Evolutionary conservation across 768 basidiomycete species (phyloP).

Genomic region (Xerocomus brunneocitrinus): DNA sequence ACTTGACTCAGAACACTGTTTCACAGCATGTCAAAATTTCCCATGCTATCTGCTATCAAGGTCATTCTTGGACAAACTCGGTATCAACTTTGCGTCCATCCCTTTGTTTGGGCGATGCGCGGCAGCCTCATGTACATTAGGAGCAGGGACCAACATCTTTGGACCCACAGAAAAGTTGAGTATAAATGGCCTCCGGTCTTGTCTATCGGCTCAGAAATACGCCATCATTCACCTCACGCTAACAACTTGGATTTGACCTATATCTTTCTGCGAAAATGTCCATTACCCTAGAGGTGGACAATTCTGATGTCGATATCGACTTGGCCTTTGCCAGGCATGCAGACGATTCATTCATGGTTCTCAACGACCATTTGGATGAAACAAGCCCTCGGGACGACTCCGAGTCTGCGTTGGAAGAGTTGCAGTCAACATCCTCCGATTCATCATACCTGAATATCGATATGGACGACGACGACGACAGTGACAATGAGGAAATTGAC

Average conservation of each 20-base stretch:
- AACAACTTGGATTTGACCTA: background rate
- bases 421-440: slow-evolving; percentile 16
- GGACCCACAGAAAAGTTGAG: slow-evolving; percentile 14
- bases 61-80: slow-evolving; percentile 14
- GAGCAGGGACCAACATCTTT: background rate
- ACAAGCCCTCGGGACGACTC: background rate
- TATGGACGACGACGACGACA: slow-evolving; percentile 8
- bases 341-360: slow-evolving; percentile 11
- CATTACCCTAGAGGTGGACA: slow-evolving; percentile 12
- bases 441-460: slow-evolving; percentile 18
- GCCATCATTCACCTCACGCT: background rate
- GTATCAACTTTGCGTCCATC: slow-evolving; percentile 20
- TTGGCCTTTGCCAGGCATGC: background rate
- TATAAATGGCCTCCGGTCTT: slow-evolving; percentile 4
- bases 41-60: slow-evolving; percentile 20
- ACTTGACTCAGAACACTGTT: background rate
- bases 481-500: slow-evolving; percentile 14
- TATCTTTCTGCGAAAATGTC: slow-evolving; percentile 8
- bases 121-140: slow-evolving; percentile 3
- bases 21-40: background rate
- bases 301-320: slow-evolving; percentile 7
- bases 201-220: background rate
- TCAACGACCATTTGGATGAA: slow-evolving; percentile 5
- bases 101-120: slow-evolving; percentile 17
- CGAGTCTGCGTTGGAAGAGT: slow-evolving; percentile 3